Base-by-base conservation (phyloP, 345 rosid genomes). In the Cardiospermum halicacabum region DNA sequence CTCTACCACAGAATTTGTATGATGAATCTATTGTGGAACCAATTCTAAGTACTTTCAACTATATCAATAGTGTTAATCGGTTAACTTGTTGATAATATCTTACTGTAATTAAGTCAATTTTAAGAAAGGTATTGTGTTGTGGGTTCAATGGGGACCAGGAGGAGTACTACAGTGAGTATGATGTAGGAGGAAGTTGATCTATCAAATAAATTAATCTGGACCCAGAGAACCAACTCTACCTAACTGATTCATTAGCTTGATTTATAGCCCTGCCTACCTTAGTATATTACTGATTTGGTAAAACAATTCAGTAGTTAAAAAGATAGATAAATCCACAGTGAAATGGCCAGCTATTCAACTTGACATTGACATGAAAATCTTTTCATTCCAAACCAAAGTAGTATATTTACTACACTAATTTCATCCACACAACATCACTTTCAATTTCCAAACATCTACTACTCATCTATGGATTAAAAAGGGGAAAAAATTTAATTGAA, bases 191-290 rank as follows among this genome's bases (percentile, higher is more conserved):
- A 68, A 49, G 1, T 1, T 4, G 39, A 34, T 50, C 49, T 28
- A 3, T 67, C 59, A 61, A 62, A 56, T 68, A 40, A 71, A 68
- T 69, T 30, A 49, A 28, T 11, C 58, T 16, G 71, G 76, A 7
- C 43, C 73, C 66, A 62, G 3, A 27, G 45, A 37, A 56, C 69
- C 72, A 61, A 31, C 64, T 53, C 40, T 11, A 57, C 63, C 67
- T 5, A 63, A 67, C 53, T 0, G 2, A 45, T 16, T 58, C 18
- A 5, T 56, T 5, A 28, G 31, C 49, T 30, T 18, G 10, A 60
- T 43, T 45, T 10, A 45, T 48, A 36, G 53, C n/a, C 4, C 22
- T 39, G 8, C 3, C 30, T 6, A 7, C 19, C 26, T n/a, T 27
- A 2, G 27, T 40, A 47, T 18, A 47, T n/a, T 18, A 47, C 5